These are phyloP conservation scores for Phaseolus lunatus DNA, from an alignment of 306 rosid species.

Conservation along the genomic window DNA sequence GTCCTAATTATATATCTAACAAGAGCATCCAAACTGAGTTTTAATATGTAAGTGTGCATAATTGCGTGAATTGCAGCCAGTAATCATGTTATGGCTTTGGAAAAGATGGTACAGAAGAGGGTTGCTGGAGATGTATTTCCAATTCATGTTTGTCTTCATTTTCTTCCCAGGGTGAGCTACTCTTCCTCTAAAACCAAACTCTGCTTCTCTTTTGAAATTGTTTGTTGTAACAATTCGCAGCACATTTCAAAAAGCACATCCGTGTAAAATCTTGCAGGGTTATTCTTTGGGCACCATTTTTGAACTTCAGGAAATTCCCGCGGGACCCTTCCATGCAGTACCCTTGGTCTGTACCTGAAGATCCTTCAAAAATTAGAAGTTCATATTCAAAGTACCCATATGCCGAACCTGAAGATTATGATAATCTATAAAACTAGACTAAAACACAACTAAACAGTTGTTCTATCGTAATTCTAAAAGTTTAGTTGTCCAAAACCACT, in stretches of 20 bases:
- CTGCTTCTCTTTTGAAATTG: not conserved
- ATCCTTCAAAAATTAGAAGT: conserved; percentile 64
- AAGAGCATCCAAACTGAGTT: not conserved
- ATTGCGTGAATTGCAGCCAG: conserved; percentile 65
- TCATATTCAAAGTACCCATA: conserved; percentile 67
- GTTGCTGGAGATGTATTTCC: conserved; percentile 77
- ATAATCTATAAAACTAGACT: conserved; percentile 53
- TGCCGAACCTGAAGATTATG: conserved; percentile 85
- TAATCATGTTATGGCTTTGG: conserved; percentile 88
- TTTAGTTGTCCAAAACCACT: not conserved
- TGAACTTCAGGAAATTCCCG: conserved; percentile 94
- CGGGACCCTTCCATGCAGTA: conserved; percentile 81
- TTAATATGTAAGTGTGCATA: not conserved
- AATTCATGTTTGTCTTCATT: conserved; percentile 93
- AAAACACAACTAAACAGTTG: conserved; percentile 8
- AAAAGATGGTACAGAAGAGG: conserved; percentile 87
- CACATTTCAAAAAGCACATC: not conserved
- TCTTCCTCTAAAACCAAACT: conserved; percentile 20
- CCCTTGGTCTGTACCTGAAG: conserved; percentile 86
- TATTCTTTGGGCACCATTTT: conserved; percentile 92
- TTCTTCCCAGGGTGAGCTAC: conserved; percentile 81
- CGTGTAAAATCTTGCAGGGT: conserved; percentile 56
- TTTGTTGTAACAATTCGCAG: not conserved
- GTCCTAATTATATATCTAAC: not conserved
- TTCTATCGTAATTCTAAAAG: not conserved